phyloP scores from a whole-genome alignment of 2,329 filamentous ascomycete genomes.

The Karstenula rhodostoma region DNA sequence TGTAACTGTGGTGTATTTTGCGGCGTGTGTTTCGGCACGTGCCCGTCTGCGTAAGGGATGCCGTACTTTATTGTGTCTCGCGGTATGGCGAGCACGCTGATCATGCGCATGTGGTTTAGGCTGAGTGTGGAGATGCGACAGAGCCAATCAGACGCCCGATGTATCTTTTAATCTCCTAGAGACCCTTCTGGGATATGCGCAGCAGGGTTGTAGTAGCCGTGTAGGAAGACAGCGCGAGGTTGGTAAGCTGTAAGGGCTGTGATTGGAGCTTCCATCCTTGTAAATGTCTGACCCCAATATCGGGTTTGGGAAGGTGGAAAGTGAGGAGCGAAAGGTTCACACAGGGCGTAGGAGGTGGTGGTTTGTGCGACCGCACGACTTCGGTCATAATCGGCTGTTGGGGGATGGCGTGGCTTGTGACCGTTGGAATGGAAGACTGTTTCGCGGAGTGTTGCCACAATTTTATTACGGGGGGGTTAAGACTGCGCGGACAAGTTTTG shows the following conservation, averaged over 20 bases:
- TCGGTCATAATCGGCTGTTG: background rate
- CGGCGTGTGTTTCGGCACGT: too few species aligned
- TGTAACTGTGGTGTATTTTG: conserved; percentile 4
- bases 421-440: background rate
- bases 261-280: background rate
- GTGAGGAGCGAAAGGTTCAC: background rate
- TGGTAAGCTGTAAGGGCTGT: background rate
- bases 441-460: background rate
- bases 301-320: background rate
- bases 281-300: background rate
- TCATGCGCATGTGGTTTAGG: background rate
- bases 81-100: too few species aligned
- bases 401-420: background rate
- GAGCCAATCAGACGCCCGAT: background rate
- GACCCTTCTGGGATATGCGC: background rate
- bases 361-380: background rate
- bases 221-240: background rate
- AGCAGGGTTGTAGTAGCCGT: background rate
- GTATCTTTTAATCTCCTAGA: background rate
- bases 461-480: background rate
- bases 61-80: background rate
- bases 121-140: background rate
- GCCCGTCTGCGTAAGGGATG: too few species aligned
- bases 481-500: background rate
- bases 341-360: background rate